phyloP scores from a whole-genome alignment of 164 flowering plant genomes.

The Tetrastigma voinierianum region DNA sequence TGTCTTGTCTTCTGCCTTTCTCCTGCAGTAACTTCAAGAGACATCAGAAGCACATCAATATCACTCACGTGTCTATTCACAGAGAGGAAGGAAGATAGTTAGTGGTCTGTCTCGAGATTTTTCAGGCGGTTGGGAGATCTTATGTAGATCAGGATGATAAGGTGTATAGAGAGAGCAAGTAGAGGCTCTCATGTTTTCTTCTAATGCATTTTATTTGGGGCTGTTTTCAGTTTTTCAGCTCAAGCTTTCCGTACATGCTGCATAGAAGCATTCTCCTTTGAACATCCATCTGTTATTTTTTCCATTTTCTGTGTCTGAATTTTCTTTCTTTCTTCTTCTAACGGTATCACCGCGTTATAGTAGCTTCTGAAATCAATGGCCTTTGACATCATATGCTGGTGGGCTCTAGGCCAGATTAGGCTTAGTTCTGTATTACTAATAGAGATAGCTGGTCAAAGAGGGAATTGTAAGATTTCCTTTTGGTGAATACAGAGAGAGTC shows the following conservation, averaged over 20 bases:
- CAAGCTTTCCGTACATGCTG: too few species aligned
- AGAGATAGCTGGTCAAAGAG: too few species aligned
- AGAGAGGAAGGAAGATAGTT: background rate
- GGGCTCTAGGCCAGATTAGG: too few species aligned
- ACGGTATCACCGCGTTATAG: too few species aligned
- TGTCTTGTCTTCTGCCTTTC: background rate
- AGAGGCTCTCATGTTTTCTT: background rate
- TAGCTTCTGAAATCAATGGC: too few species aligned
- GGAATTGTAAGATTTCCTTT: too few species aligned
- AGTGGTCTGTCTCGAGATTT: constrained; percentile 29
- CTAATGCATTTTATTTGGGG: background rate
- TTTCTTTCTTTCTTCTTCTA: too few species aligned
- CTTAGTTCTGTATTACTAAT: too few species aligned
- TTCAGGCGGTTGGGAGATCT: constrained; percentile 31
- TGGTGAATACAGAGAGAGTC: too few species aligned
- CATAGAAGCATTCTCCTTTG: too few species aligned
- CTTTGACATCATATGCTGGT: too few species aligned
- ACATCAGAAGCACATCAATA: constrained; percentile 10
- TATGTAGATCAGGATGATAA: constrained; percentile 32
- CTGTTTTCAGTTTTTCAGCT: background rate
- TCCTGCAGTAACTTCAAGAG: constrained; percentile 6
- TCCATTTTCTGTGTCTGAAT: too few species aligned
- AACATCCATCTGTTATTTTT: background rate
- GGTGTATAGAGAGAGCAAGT: constrained; percentile 38
- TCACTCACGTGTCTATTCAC: constrained; percentile 4